Percentiles rank a stretch among this genome's conserved stretches.
Conservation (phyloP, 352 stramenopile species). For the Blastocystis sp. region DNA sequence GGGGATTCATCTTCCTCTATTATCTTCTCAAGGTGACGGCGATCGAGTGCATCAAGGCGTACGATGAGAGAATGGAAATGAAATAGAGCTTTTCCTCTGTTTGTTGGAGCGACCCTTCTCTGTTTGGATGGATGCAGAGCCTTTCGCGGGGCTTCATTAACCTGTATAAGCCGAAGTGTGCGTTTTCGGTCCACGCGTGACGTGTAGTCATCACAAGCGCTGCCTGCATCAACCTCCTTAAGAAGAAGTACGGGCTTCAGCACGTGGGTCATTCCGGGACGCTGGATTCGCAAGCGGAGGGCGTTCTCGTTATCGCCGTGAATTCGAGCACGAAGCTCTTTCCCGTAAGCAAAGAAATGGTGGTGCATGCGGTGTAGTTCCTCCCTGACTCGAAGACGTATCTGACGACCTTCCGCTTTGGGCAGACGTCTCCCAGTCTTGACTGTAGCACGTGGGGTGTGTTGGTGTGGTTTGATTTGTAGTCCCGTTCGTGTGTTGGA, state of each 20-base stretch:
- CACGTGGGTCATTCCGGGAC: conserved; percentile 36
- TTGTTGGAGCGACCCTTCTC: too few species aligned
- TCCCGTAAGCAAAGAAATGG: background rate
- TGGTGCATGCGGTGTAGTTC: conserved; percentile 8
- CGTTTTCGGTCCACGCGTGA: background rate
- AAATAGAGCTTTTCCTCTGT: conserved; percentile 20
- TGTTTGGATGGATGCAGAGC: too few species aligned
- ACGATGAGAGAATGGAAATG: conserved; percentile 26
- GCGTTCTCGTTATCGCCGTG: conserved; percentile 40
- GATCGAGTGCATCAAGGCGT: conserved; percentile 55
- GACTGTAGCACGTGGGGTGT: conserved; percentile 16
- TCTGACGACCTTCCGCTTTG: conserved; percentile 47
- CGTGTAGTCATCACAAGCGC: background rate
- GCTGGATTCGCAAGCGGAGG: conserved; percentile 55
- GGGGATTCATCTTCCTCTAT: conserved; percentile 36
- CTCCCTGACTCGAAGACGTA: conserved; percentile 49
- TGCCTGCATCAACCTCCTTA: conserved; percentile 7
- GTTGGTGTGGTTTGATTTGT: background rate
- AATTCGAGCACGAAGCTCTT: conserved; percentile 8
- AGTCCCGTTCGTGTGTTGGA: background rate
- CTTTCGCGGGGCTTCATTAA: conserved; percentile 37
- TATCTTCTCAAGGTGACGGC: conserved; percentile 42
- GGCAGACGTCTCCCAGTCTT: conserved; percentile 29
- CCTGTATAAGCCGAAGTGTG: conserved; percentile 66
- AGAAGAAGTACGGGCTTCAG: conserved; percentile 1